Evolutionary conservation across 1,284 basidiomycete genomes (phyloP), one percentile per base, ranked within the genome.

Genomic region (Ceratobasidium papillatum): DNA sequence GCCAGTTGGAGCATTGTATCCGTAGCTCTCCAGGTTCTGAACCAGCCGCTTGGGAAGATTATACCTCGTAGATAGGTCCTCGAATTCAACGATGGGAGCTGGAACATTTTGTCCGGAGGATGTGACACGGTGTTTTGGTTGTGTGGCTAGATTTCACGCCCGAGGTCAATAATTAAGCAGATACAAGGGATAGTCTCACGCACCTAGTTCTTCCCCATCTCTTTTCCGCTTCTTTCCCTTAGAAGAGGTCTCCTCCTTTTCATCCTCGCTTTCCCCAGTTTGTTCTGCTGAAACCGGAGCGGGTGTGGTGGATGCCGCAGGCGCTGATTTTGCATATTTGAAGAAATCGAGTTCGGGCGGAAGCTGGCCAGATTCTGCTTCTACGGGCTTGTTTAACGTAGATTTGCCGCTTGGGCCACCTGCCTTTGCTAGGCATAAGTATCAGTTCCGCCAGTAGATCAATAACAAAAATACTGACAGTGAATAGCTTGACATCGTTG

Each of bases 331-430:
- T 0, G 91, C 89, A 78, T 94, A 94, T 78, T 92, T 94, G 84
- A 96, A 97, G 82, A 96, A 96, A 81, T 98, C 93, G 3, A 97
- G 86, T 77, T 93, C 92, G 1, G 85, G 79, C 0, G 95, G 95
- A 22, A 96, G 86, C 78, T 86, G 87, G 32, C 83, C 86, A 41
- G 52, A 79, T 76, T 76, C 80, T 79, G 41, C 74, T 68, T 74
- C 59, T 66, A 74, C 75, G 19, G 77, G 78, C 82, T 85, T 80
- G 76, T 77, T 78, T 79, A 5, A 8, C 11, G 36, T 5, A 41
- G 32, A 30, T 14, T 62, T 73, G 17, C 59, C 41, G 11, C 36
- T 73, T 14, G n/a, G n/a, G 11, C 32, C 27, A 9, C 22, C 38
- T 47, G 75, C 22, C 74, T 58, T 74, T 63, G 34, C 64, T 69